Evolutionary conservation across 2,329 filamentous ascomycete genomes (phyloP).

Genomic region (Neopestalotiopsis sp.): DNA sequence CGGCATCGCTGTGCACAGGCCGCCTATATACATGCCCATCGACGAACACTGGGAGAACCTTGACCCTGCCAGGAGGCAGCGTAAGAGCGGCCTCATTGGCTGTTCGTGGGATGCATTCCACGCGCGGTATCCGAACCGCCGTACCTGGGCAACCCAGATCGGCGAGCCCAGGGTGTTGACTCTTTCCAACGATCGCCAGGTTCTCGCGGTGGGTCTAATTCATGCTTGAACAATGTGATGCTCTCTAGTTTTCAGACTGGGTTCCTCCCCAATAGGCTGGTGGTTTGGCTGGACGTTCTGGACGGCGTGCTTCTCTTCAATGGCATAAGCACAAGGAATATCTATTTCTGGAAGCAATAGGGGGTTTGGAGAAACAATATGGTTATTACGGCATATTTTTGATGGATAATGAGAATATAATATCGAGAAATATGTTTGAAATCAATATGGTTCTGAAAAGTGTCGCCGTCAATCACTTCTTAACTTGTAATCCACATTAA

Average conservation of each 20-base stretch:
- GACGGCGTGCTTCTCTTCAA: background rate
- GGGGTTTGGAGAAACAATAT: background rate
- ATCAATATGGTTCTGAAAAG: background rate
- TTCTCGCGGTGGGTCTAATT: background rate
- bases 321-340: no score
- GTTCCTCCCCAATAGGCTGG: background rate
- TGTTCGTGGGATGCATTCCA: no score
- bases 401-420: background rate
- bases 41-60: no score
- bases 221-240: background rate
- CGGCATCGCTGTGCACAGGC: no score
- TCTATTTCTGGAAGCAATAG: background rate
- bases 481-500: background rate
- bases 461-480: background rate
- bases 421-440: background rate
- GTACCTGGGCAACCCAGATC: background rate
- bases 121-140: background rate
- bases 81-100: no score
- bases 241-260: background rate
- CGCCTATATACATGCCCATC: no score
- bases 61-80: no score
- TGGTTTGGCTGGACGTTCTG: background rate
- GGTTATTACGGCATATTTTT: background rate
- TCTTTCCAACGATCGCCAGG: background rate
- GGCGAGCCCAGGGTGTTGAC: background rate